Evolutionary conservation across 768 basidiomycete species (phyloP), one percentile per base, ranked within the genome.

Genomic region (Glaciozyma martinii): DNA sequence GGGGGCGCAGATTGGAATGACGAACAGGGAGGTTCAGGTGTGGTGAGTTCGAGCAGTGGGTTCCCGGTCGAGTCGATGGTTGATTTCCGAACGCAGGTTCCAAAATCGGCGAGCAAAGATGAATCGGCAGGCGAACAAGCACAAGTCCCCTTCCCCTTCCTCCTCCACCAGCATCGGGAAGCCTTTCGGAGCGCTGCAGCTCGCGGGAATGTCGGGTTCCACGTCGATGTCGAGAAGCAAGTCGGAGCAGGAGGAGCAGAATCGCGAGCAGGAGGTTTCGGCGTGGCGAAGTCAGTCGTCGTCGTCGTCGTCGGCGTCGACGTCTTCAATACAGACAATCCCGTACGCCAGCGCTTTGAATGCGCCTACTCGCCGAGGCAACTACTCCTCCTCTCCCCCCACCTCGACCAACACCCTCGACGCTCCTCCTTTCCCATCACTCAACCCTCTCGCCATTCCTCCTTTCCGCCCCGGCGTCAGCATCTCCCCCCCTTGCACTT

Each of bases 1-100:
- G 0, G 60, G 62, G 5, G 15, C 71, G 37, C 68, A 74, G 59
- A 68, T 77, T n/a, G 76, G 76, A 16, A 79, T 79, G 78, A 76
- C 77, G 2, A 76, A 77, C 32, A 70, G 78, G 19, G 77, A 76
- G 29, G 75, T 78, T 1, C 78, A 79, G 55, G 77, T 78, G 6
- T 32, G 59, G 15, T 19, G 23, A 27, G 18, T 23, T n/a, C 27
- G 19, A 18, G 16, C 25, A 21, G 57, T 10, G 30, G 27, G 2
- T 3, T 19, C 6, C 33, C 6, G 23, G 5, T 25, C 33, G 23
- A 25, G 1, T 6, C 47, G n/a, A 40, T 43, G 25, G 5, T 16
- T 15, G 9, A 19, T 23, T 46, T 6, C 16, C 5, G 30, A 65
- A 60, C 62, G 66, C 40, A 78, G 78, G 78, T 66, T 67, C 19